Evolutionary conservation across 2,329 filamentous ascomycete genomes (phyloP), one percentile per base, ranked within the genome.

Genomic region (Claviceps sp.): DNA sequence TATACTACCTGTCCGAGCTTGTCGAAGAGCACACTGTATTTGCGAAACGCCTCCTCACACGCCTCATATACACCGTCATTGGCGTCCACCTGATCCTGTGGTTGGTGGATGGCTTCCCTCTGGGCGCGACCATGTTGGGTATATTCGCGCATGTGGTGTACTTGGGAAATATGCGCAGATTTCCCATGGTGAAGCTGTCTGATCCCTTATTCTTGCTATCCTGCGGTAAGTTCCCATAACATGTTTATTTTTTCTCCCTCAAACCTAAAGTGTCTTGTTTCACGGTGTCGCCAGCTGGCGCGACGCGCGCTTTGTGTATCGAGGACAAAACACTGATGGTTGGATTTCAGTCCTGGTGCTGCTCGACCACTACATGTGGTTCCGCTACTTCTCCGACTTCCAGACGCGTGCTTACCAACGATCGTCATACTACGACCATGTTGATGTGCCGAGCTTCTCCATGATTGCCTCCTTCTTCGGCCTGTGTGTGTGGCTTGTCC

Each of bases 401-500:
- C 77, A 83, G 56, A 67, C 77, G 47, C 69, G 68, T 50, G 72
- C 80, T 3, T 80, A 83, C 67, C 69, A 76, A 52, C 73, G 77
- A 60, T 72, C 76, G 3, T 77, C 80, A 50, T 76, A 79, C 63
- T 83, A 85, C 63, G 80, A 87, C 57, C 72, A 75, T 53, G 71
- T 74, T 51, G 69, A 80, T 50, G 64, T 88, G 45, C 93, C 93
- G 0, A 84, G 79, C 39, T 98, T 98, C 66, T 90, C 88, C 17
- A 88, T 97, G 71, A 93, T 97, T 45, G 89, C 93, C 0, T 91
- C 88, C 0, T 98, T 93, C 69, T 98, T 98, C 63, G 93, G 93
- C 0, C 74, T 98, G 2, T 95, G 90, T 61, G 90, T 98, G 0
- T 98, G 93, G 93, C 76, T 98, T 1, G 87, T 97, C 0, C 93